A percentile compares a stretch with the other conserved stretches of the same genome.
Conservation (phyloP, 192 early-diverging fungal genomes). For the Coemansia sp. region DNA sequence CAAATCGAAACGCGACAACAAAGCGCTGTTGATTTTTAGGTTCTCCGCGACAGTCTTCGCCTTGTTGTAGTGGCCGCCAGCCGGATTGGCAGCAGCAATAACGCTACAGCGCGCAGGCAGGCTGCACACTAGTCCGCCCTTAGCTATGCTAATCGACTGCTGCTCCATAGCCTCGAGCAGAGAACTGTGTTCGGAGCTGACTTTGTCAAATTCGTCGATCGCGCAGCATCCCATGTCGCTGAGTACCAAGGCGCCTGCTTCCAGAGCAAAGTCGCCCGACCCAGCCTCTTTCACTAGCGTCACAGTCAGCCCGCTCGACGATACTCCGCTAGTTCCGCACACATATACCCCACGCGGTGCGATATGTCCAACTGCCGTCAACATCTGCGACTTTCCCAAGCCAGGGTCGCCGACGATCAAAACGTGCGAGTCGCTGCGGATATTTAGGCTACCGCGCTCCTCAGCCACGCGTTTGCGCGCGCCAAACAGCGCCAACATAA, state of each 20-base stretch:
- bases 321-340: constrained; percentile 70
- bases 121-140: constrained; percentile 84
- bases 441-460: constrained; percentile 51
- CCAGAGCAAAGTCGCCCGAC: constrained; percentile 77
- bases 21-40: constrained; percentile 70
- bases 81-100: constrained; percentile 88
- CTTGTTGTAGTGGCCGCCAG: constrained; percentile 86
- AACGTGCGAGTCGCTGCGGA: constrained; percentile 73
- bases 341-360: constrained; percentile 82
- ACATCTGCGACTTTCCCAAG: constrained; percentile 84
- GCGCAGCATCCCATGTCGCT: constrained; percentile 88
- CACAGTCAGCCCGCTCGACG: constrained; percentile 72
- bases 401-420: constrained; percentile 86
- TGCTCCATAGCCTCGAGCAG: constrained; percentile 88
- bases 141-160: constrained; percentile 84
- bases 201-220: constrained; percentile 94
- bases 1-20: constrained; percentile 81
- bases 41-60: constrained; percentile 83
- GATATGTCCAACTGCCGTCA: constrained; percentile 79
- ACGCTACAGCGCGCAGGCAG: constrained; percentile 83
- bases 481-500: constrained; percentile 79
- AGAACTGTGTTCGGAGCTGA: constrained; percentile 77
- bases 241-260: constrained; percentile 83
- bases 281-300: constrained; percentile 71
- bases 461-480: constrained; percentile 47